A percentile compares a stretch with the other conserved stretches of the same genome.
phyloP scores from a whole-genome alignment of 176 grass and related monocot species.

The Alloteropsis semialata region DNA sequence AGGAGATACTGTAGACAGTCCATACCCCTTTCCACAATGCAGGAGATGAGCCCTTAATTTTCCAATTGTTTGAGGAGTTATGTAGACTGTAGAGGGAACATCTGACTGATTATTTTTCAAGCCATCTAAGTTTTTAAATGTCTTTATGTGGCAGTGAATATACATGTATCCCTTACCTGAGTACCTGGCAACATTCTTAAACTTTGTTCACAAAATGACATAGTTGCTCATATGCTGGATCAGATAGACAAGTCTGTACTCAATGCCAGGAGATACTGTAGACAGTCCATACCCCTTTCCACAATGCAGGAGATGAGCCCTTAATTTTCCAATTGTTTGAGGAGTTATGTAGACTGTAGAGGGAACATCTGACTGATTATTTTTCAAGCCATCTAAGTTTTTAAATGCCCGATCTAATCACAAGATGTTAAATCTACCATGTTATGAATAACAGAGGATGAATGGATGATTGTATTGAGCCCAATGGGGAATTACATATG shows the following conservation, averaged over 20 bases:
- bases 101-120: not conserved
- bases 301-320: not conserved
- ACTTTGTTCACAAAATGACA: not conserved
- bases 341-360: not conserved
- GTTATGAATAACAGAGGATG: too few species aligned
- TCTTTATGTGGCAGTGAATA: slow-evolving; percentile 7
- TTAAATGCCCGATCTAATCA: not conserved
- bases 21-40: not conserved
- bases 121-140: not conserved
- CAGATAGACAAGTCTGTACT: not conserved
- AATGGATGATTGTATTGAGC: too few species aligned
- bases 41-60: not conserved
- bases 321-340: not conserved
- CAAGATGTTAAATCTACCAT: too few species aligned
- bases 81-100: not conserved
- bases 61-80: not conserved
- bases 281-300: not conserved
- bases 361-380: not conserved
- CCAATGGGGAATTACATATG: too few species aligned
- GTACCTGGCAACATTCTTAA: not conserved
- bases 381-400: not conserved
- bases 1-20: not conserved
- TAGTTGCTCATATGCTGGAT: not conserved
- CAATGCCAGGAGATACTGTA: not conserved
- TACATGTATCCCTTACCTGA: not conserved